Base-by-base conservation (phyloP, 2,329 filamentous ascomycete genomes). In the Pezicula neosporulosa region DNA sequence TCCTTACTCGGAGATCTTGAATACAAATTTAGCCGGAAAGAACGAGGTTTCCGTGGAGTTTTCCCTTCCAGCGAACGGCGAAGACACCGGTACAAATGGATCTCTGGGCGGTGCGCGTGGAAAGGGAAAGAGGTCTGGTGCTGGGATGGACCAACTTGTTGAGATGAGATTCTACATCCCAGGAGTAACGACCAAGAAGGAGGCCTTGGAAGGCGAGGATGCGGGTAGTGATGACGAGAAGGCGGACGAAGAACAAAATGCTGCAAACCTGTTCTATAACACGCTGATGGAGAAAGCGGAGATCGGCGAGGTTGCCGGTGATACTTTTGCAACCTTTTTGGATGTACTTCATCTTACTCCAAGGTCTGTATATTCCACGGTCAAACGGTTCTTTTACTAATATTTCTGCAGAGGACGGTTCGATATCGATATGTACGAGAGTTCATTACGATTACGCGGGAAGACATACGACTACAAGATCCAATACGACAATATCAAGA, bases 381-480 rank as follows among this genome's bases (percentile, higher is more conserved):
- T n/a, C 42, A 12, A 42, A 9, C 5, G 44, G 9, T 15, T 44
- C 19, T 10, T 18, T 19, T 52, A 42, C 64, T 71, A 57, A 70
- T 53, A 16, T 44, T 46, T 38, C 47, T 56, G 55, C 72, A 92
- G 94, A 88, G 95, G 94, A 70, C 93, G 94, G 60, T 99, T 99
- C 79, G 94, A 97, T 70, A 96, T 99, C 74, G 94, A 99, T 71
- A 96, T 99, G 88, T 99, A 99, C 80, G 94, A 97, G 71, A 87
- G 85, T 15, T 97, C 94, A 2, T 97, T 99, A 81, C 88, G 94
- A 56, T 81, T 99, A 56, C 93, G 94, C 59, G 94, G 94, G 65
- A 99, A 99, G 76, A 99, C 94, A 21, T 99, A 99, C 77, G 95
- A 99, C 76, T 99, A 99, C 83, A 99, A 99, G 81, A 97, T 99